A percentile compares a stretch with the other conserved stretches of the same genome.
Evolutionary conservation across 140 eudicot genomes (phyloP).

Genomic region (Anethum foeniculum): DNA sequence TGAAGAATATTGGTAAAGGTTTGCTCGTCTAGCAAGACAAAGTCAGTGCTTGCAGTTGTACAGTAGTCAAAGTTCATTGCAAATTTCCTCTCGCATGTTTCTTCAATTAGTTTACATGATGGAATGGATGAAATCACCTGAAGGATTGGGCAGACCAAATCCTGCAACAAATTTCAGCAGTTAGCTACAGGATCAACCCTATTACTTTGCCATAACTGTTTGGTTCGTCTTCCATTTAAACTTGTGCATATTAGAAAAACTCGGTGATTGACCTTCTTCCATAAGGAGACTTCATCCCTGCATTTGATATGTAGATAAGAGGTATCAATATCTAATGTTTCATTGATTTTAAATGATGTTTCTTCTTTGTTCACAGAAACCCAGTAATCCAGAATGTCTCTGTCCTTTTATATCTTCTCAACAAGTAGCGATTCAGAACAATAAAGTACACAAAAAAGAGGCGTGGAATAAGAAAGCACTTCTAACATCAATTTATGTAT

Average conservation of each 20-base stretch:
- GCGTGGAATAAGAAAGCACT: constrained; percentile 1
- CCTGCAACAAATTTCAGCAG: constrained; percentile 78
- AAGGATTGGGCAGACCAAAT: constrained; percentile 72
- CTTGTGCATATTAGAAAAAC: constrained; percentile 78
- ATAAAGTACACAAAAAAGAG: constrained; percentile 17
- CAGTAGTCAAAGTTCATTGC: constrained; percentile 94
- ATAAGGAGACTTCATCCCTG: constrained; percentile 68
- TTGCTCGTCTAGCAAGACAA: constrained; percentile 70
- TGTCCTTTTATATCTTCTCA: constrained; percentile 33
- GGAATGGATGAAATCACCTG: constrained; percentile 78
- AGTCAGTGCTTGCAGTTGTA: constrained; percentile 81
- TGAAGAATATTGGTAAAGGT: constrained; percentile 78
- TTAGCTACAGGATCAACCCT: constrained; percentile 40
- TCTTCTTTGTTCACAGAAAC: constrained; percentile 48
- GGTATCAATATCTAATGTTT: constrained; percentile 50
- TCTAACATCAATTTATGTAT: background rate
- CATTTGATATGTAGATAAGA: constrained; percentile 80
- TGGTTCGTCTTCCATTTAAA: constrained; percentile 73
- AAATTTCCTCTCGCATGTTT: constrained; percentile 85
- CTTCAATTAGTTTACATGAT: constrained; percentile 90
- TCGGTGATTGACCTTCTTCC: constrained; percentile 59
- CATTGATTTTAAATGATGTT: constrained; percentile 32
- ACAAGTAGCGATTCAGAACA: constrained; percentile 36
- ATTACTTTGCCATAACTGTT: constrained; percentile 66
- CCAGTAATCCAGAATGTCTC: constrained; percentile 53